These are phyloP conservation scores for Penicillium corylophilum DNA, from an alignment of 2,329 filamentous ascomycete genomes.

Conservation along the genomic window DNA sequence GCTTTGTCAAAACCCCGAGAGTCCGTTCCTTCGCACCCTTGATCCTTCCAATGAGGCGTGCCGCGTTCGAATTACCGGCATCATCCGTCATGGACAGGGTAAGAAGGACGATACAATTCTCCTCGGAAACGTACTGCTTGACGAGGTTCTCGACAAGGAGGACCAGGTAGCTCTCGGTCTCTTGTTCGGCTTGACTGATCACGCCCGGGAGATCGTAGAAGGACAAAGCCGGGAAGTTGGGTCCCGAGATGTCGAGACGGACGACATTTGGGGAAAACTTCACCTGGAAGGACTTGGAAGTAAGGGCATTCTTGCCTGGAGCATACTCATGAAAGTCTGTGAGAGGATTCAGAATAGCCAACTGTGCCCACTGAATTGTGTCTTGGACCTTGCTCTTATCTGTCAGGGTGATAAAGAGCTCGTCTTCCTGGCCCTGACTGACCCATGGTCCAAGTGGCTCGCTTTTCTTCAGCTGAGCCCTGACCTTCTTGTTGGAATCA, in stretches of 20 bases:
- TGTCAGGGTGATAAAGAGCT: conserved; percentile 63
- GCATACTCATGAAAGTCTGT: conserved; percentile 54
- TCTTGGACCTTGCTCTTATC: conserved; percentile 64
- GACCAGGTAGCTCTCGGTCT: conserved; percentile 67
- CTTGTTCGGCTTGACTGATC: conserved; percentile 67
- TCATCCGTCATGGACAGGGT: conserved; percentile 77
- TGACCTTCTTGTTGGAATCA: conserved; percentile 35
- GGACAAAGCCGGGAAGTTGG: conserved; percentile 68
- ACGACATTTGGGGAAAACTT: conserved; percentile 84
- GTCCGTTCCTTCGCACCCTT: conserved; percentile 58
- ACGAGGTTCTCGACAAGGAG: conserved; percentile 71
- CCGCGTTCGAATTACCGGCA: conserved; percentile 70
- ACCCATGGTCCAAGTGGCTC: conserved; percentile 68
- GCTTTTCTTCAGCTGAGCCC: conserved; percentile 48
- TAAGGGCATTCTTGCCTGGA: conserved; percentile 47
- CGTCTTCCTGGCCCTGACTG: conserved; percentile 45
- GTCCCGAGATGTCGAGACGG: conserved; percentile 70
- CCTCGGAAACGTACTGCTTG: conserved; percentile 65
- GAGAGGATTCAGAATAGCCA: conserved; percentile 71
- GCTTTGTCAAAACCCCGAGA: conserved; percentile 80
- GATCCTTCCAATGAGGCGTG: conserved; percentile 60
- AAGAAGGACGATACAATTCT: conserved; percentile 73
- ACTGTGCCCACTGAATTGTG: conserved; percentile 70
- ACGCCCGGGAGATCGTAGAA: conserved; percentile 87
- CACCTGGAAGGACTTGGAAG: conserved; percentile 43